Base-by-base conservation (phyloP, 2,329 filamentous ascomycete genomes). In the Leptosphaerulina australis region DNA sequence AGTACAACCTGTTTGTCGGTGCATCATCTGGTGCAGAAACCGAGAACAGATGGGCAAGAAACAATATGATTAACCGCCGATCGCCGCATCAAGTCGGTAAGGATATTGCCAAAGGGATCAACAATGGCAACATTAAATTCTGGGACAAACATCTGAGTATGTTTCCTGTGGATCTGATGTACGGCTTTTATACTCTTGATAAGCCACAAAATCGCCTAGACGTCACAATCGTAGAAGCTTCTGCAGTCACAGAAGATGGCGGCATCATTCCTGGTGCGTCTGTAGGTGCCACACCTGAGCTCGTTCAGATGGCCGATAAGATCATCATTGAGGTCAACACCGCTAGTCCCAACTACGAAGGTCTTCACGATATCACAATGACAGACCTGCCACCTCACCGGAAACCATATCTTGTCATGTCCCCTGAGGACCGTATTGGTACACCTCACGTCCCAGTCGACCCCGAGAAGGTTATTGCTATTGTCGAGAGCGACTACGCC, bases 321-420 rank as follows among this genome's bases (percentile, higher is more conserved):
- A 84, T 96, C 75, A 91, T 96, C 67, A 90, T 96, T 67, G 91
- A 96, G 77, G 88, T 96, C 75, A 96, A 96, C 79, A 96, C 91
- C 0, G 79, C 90, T 1, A 83, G 89, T 40, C 91, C 91, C 4
- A 90, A 85, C 33, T 92, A 96, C 67, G 88, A 94, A 72, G 91
- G 62, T 14, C 82, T 96, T 14, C 91, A 96, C 79, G 91, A 96
- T 67, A 95, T 96, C 70, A 91, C 88, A 55, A 88, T 92, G 82
- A 90, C 88, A n/a, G 88, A 94, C 60, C 77, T 92, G 9, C 91
- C 91, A 14, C 91, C 91, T 2, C 76, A 81, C 59, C 82, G 90
- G 61, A 95, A 94, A 77, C 91, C 91, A 1, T 94, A 93, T 75
- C 79, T 94, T 20, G 86, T 96, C 74, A 94, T 91, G 82, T 78